Evolutionary conservation across 2,329 filamentous ascomycete genomes (phyloP).

Genomic region (Parasarocladium wereldwijsianum): DNA sequence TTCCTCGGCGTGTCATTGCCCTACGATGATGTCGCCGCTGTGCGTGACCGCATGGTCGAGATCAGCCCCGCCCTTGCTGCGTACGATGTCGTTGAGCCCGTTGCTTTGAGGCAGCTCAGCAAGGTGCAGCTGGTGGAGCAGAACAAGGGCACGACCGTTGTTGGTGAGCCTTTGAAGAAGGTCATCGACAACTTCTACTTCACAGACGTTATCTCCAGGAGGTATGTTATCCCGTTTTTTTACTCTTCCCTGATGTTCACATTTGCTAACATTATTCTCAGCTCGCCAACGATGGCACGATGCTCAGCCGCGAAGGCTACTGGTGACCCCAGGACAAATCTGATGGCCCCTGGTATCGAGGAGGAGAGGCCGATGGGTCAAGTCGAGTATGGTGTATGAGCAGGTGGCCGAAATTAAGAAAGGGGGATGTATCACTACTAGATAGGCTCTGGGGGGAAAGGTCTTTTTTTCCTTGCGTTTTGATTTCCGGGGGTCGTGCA

Average conservation of each 20-base stretch:
- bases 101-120: constrained; percentile 58
- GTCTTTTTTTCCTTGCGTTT: too few relatives aligned
- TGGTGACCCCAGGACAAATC: constrained; percentile 63
- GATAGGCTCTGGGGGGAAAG: too few relatives aligned
- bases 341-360: constrained; percentile 59
- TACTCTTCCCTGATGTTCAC: background rate
- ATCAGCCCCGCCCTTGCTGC: constrained; percentile 80
- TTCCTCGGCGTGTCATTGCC: constrained; percentile 77
- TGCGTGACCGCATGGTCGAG: constrained; percentile 88
- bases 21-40: constrained; percentile 80
- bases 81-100: constrained; percentile 83
- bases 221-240: constrained; percentile 38
- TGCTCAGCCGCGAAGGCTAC: constrained; percentile 86
- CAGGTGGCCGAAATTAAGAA: constrained; percentile 4
- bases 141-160: constrained; percentile 75
- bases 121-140: constrained; percentile 93
- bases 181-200: constrained; percentile 96
- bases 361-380: constrained; percentile 48
- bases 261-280: constrained; percentile 23
- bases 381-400: constrained; percentile 41
- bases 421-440: constrained; percentile 3
- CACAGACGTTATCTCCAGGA: constrained; percentile 92
- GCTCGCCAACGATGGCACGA: constrained; percentile 95
- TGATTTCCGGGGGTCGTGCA: too few relatives aligned
- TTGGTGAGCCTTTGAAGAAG: constrained; percentile 62